Evolutionary conservation across 1,139 yeast species (phyloP).

Genomic region (Groenewaldozyma sp.): DNA sequence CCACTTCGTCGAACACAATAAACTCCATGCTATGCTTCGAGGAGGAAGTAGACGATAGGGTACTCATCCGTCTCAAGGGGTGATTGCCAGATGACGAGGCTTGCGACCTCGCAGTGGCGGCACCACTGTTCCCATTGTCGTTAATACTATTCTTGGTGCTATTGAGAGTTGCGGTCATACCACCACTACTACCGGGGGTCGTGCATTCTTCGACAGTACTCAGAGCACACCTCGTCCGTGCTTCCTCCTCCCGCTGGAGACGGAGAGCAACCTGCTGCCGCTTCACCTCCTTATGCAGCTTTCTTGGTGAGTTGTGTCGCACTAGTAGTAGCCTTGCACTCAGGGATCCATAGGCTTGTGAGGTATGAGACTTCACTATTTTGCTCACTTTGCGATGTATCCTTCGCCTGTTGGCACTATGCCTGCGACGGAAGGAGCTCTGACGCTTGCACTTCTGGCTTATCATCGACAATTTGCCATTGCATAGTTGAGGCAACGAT

Average conservation of each 20-base stretch:
- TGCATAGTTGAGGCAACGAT: background rate
- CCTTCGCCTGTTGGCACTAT: conserved; percentile 1
- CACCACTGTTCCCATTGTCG: no score
- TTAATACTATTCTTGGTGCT: background rate
- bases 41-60: background rate
- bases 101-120: background rate
- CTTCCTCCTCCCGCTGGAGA: conserved; percentile 1
- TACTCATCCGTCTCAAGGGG: background rate
- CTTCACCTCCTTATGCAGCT: conserved; percentile 1
- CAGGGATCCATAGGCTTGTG: background rate
- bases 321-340: background rate
- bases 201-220: no score
- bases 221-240: background rate
- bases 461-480: background rate
- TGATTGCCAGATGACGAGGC: background rate
- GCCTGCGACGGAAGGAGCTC: background rate
- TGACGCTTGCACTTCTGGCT: background rate
- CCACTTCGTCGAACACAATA: background rate
- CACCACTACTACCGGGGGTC: no score
- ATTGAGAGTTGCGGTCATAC: background rate
- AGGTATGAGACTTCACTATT: background rate
- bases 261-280: background rate
- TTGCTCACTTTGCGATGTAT: background rate
- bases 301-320: background rate
- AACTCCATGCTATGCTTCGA: background rate